Evolutionary conservation across 371 early-diverging fungal genomes (phyloP), one percentile per base, ranked within the genome.

Genomic region (Capniomyces stellatus): DNA sequence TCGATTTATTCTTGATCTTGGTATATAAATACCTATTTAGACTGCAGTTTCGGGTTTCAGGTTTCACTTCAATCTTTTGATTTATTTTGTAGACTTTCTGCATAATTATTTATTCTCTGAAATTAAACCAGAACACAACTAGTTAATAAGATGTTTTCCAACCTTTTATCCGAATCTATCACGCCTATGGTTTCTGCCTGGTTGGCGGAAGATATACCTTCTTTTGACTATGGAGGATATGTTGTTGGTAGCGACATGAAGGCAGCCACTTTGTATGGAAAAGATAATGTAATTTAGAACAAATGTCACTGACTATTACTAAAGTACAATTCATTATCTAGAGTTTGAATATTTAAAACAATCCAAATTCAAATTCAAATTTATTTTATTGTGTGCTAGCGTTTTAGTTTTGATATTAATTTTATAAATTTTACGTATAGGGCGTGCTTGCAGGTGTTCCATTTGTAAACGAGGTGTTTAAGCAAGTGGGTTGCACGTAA

Each of bases 211-310:
- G 97, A 97, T 71, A 84, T 87, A 15, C 94, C 97, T 3, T 83
- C 87, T 18, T 94, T 97, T 66, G 97, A 97, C 71, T 92, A 88
- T 65, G 95, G 94, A 46, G 97, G 94, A 43, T 92, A 75, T 63
- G 95, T 94, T 31, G 95, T 97, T 22, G 94, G 95, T 55, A 86
- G 88, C 59, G 74, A 76, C 15, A 79, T 78, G n/a, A 77, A 90
- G 58, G 71, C 64, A 1, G 95, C 93, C 25, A 73, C 82, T 29
- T 72, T 94, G 18, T 92, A 77, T 59, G 85, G 90, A 61, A 97
- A 94, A 66, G 55, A 52, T 23, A 49, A 27, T 6, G 49, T 49
- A 49, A 49, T n/a, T n/a, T n/a, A n/a, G n/a, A n/a, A n/a, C n/a
- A n/a, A n/a, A n/a, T n/a, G n/a, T n/a, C n/a, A n/a, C n/a, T n/a